Conservation (phyloP, 108 stramenopile species). For the Skeletonema costatum region DNA sequence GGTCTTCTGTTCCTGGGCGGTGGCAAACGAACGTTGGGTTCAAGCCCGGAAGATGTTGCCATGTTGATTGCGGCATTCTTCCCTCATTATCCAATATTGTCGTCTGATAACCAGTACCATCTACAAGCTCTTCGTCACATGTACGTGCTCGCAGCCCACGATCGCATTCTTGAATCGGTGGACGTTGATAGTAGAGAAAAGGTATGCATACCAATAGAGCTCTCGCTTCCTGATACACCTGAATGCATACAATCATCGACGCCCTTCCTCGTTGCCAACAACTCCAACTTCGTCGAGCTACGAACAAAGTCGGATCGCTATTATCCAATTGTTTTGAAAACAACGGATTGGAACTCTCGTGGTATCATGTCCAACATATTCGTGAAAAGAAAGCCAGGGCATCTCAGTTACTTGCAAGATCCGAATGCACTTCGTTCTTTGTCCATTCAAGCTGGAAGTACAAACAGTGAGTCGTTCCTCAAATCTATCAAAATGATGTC, state of each 20-base stretch:
- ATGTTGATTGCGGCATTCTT: slow-evolving; percentile 91
- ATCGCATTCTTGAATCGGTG: slow-evolving; percentile 79
- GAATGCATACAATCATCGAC: slow-evolving; percentile 23
- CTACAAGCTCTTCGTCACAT: slow-evolving; percentile 96
- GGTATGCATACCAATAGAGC: slow-evolving; percentile 78
- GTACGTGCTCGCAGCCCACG: slow-evolving; percentile 94
- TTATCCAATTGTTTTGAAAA: slow-evolving; percentile 51
- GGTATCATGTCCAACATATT: slow-evolving; percentile 45
- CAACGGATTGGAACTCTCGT: slow-evolving; percentile 19
- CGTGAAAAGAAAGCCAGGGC: slow-evolving; percentile 85
- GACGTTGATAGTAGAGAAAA: slow-evolving; percentile 89
- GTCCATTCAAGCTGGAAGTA: slow-evolving; percentile 42
- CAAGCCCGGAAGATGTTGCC: slow-evolving; percentile 90
- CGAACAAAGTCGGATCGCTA: slow-evolving; percentile 63
- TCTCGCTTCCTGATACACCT: slow-evolving; percentile 33
- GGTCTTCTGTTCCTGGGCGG: slow-evolving; percentile 96
- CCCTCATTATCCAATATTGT: slow-evolving; percentile 86
- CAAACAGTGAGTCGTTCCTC: slow-evolving; percentile 39
- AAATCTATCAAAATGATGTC: slow-evolving; percentile 77
- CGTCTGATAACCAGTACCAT: slow-evolving; percentile 94
- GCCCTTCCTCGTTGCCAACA: slow-evolving; percentile 28
- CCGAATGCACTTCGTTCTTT: slow-evolving; percentile 57
- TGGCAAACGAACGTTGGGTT: slow-evolving; percentile 89
- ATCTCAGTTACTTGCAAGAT: slow-evolving; percentile 72
- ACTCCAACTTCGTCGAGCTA: slow-evolving; percentile 35